Evolutionary conservation across 305 asterid species (phyloP).

Genomic region (Withania somnifera): DNA sequence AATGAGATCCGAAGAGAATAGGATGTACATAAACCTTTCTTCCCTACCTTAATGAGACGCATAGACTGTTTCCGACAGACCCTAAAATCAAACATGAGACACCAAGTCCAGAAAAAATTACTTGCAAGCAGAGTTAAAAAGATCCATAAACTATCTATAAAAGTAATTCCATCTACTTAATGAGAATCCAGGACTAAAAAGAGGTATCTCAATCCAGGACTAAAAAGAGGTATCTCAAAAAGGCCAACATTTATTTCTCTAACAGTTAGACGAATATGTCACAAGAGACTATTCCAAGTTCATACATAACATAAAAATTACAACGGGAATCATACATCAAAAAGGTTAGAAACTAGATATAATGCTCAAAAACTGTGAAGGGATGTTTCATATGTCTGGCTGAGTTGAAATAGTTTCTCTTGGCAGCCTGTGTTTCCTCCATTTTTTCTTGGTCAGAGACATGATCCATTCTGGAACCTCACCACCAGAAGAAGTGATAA

Average conservation of each 20-base stretch:
- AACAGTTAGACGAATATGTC: not conserved
- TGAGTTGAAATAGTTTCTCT: slow-evolving; percentile 54
- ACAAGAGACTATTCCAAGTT: not conserved
- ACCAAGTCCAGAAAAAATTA: not conserved
- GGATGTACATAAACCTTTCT: not conserved
- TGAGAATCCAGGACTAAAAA: not conserved
- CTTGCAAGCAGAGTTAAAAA: not conserved
- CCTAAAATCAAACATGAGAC: not conserved
- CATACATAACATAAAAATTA: not conserved
- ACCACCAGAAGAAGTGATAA: slow-evolving; percentile 71
- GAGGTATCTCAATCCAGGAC: not conserved
- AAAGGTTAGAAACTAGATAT: not conserved
- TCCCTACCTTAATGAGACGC: not conserved
- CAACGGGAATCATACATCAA: not conserved
- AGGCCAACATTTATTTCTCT: not conserved
- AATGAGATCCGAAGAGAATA: not conserved
- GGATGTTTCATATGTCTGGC: slow-evolving; percentile 9
- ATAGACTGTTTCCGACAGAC: not conserved
- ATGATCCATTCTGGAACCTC: slow-evolving; percentile 71
- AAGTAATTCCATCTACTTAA: not conserved
- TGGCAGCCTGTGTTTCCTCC: slow-evolving; percentile 86
- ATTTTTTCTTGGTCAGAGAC: slow-evolving; percentile 52
- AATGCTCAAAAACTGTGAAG: not conserved
- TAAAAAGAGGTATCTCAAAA: not conserved
- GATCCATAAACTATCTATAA: not conserved